Base-by-base conservation (phyloP, 768 basidiomycete genomes). In the Pilatotrama ljubarskyi region DNA sequence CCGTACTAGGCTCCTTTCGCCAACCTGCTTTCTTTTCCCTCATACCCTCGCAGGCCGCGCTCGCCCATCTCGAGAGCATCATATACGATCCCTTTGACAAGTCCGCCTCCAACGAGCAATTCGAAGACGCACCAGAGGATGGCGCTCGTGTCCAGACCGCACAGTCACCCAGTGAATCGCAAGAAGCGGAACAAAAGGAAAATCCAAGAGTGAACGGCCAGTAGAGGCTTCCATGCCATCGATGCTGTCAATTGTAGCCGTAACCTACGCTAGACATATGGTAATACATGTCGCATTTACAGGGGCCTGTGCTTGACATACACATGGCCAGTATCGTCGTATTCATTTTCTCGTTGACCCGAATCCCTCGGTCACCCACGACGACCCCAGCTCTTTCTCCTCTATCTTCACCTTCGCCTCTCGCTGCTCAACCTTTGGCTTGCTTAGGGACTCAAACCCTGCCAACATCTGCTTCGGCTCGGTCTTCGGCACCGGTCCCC, bases 31-130 rank as follows among this genome's bases (percentile, higher is more conserved):
- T 64, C 40, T 43, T 26, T 53, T 29, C 46, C 42, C 50, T 49
- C 58, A 66, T 66, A 64, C 62, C 63, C 59, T 56, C 61, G 65
- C 76, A 93, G 91, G 92, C 88, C 48, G 89, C 91, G 22, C 85
- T 93, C 59, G 86, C 81, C 15, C 84, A 93, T 74, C 80, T 94
- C 59, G 91, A 94, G 70, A 88, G 86, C 52, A 90, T 94, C 76
- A 88, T 92, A 57, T 74, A 84, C 71, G 76, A 92, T 74, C 79
- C 81, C 15, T 73, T 70, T 59, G 72, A 69, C 36, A 48, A 61
- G n/a, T 15, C 46, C 18, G 47, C 46, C 10, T 22, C 51, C 17
- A 29, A 46, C 3, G 61, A 63, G 15, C 61, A 61, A 24, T 58
- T 58, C 25, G 52, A 59, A n/a, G 61, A 66, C 32, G 65, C 60